A percentile compares a stretch with the other conserved stretches of the same genome.
These are phyloP conservation scores for Rhodofomes roseus DNA, from an alignment of 1,284 basidiomycete genomes.

Conservation along the genomic window DNA sequence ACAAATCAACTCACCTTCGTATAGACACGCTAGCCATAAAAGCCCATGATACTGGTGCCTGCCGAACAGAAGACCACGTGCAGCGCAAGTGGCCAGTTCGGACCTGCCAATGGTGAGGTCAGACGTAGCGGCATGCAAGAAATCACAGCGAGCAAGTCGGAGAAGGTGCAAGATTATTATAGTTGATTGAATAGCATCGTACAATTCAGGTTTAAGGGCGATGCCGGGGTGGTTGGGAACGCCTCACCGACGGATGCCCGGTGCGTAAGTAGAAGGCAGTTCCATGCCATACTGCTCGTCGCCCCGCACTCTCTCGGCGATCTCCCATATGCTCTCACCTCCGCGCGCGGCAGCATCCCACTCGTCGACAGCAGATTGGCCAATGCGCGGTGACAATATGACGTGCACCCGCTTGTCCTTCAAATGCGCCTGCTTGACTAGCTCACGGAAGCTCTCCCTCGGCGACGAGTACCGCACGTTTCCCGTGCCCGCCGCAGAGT, in stretches of 20 bases:
- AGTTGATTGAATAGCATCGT: background rate
- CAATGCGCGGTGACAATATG: constrained; percentile 17
- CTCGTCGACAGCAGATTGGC: constrained; percentile 14
- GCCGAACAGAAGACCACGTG: too few species aligned
- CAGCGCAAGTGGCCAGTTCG: too few species aligned
- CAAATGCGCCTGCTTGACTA: constrained; percentile 14
- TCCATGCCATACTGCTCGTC: constrained; percentile 14
- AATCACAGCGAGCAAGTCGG: too few species aligned
- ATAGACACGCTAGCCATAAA: too few species aligned
- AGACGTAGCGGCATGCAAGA: too few species aligned
- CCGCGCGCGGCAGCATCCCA: constrained; percentile 21
- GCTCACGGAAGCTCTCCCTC: constrained; percentile 15
- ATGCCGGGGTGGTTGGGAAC: background rate
- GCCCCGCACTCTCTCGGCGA: constrained; percentile 11
- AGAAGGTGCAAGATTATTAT: too few species aligned
- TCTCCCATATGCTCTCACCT: constrained; percentile 19
- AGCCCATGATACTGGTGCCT: too few species aligned
- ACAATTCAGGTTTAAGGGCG: background rate
- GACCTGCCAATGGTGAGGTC: too few species aligned
- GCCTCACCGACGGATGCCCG: background rate
- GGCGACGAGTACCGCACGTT: constrained; percentile 12
- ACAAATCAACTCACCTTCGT: too few species aligned
- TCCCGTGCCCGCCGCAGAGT: constrained; percentile 5
- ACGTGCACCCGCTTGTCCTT: constrained; percentile 21
- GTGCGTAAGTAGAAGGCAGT: constrained; percentile 13